A percentile compares a stretch with the other conserved stretches of the same genome.
These are phyloP conservation scores for Tephrocybe sp. DNA, from an alignment of 768 basidiomycete species.

Conservation along the genomic window DNA sequence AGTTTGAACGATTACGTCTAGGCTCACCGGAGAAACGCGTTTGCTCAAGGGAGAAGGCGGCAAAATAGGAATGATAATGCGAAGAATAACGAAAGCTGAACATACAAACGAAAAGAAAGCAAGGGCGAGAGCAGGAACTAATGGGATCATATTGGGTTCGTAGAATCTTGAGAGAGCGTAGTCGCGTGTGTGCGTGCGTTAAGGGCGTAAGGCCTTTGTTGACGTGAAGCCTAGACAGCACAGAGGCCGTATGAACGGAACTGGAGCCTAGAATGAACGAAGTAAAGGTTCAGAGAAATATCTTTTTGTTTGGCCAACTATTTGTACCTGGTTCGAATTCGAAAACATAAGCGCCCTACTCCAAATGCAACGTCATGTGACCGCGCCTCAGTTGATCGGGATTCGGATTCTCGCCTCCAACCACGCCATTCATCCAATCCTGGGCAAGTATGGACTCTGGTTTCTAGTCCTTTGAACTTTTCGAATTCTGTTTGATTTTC, in stretches of 20 bases:
- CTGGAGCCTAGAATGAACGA: slow-evolving; percentile 22
- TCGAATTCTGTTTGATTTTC: too few species aligned
- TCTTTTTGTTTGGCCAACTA: slow-evolving; percentile 30
- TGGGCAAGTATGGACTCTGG: too few species aligned
- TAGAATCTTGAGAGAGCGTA: slow-evolving; percentile 45
- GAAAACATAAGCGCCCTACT: too few species aligned
- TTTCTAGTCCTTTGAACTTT: too few species aligned
- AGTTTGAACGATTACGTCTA: slow-evolving; percentile 5
- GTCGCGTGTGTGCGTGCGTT: slow-evolving; percentile 41
- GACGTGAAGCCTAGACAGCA: slow-evolving; percentile 33
- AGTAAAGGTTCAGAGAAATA: slow-evolving; percentile 16
- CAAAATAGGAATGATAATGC: slow-evolving; percentile 72
- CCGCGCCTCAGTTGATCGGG: slow-evolving; percentile 12
- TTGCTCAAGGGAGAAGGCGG: slow-evolving; percentile 73
- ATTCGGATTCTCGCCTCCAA: background rate
- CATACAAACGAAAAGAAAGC: slow-evolving; percentile 71
- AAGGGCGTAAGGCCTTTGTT: slow-evolving; percentile 44
- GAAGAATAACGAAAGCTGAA: slow-evolving; percentile 75
- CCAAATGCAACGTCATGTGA: slow-evolving; percentile 33
- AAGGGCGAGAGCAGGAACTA: slow-evolving; percentile 65
- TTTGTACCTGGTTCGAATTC: slow-evolving; percentile 34
- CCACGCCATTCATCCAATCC: background rate
- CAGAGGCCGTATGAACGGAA: slow-evolving; percentile 28
- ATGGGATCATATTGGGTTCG: slow-evolving; percentile 57
- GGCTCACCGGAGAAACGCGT: slow-evolving; percentile 69